Conservation (phyloP, 768 basidiomycete genomes). For the Lactifluus volemus region DNA sequence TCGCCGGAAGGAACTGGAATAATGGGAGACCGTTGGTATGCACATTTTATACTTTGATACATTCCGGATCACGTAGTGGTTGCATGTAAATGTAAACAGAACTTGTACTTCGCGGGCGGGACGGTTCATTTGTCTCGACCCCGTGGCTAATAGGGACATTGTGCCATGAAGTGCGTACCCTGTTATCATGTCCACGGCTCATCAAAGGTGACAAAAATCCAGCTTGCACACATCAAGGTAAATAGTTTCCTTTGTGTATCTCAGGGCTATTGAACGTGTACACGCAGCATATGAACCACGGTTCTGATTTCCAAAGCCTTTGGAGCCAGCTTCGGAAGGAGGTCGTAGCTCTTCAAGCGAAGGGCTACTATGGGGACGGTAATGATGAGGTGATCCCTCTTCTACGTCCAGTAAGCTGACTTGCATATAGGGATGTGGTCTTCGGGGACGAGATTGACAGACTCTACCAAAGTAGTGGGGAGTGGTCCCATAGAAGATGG, state of each 20-base stretch:
- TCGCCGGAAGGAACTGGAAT: slow-evolving; percentile 82
- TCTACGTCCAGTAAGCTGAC: neutral
- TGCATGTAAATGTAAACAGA: slow-evolving; percentile 35
- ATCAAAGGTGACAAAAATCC: neutral
- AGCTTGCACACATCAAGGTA: slow-evolving; percentile 83
- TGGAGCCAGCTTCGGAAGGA: slow-evolving; percentile 61
- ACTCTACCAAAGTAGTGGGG: slow-evolving; percentile 48
- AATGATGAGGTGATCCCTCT: neutral
- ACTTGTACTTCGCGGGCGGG: slow-evolving; percentile 56
- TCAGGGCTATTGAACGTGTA: neutral
- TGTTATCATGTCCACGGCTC: neutral
- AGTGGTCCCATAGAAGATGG: slow-evolving; percentile 46
- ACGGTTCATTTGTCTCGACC: slow-evolving; percentile 52
- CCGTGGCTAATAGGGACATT: slow-evolving; percentile 68
- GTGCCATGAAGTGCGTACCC: slow-evolving; percentile 68
- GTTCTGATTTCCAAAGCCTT: slow-evolving; percentile 62
- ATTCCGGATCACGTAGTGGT: neutral
- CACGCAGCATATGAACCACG: slow-evolving; percentile 72
- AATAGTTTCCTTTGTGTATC: neutral
- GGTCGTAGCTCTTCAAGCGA: slow-evolving; percentile 58
- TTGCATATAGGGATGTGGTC: slow-evolving; percentile 65
- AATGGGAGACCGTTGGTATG: slow-evolving; percentile 71
- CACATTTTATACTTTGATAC: slow-evolving; percentile 3
- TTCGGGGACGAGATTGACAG: slow-evolving; percentile 58
- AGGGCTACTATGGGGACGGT: slow-evolving; percentile 83